Base-by-base conservation (phyloP, 176 grass and related monocot species). In the Aegilops umbellulata region DNA sequence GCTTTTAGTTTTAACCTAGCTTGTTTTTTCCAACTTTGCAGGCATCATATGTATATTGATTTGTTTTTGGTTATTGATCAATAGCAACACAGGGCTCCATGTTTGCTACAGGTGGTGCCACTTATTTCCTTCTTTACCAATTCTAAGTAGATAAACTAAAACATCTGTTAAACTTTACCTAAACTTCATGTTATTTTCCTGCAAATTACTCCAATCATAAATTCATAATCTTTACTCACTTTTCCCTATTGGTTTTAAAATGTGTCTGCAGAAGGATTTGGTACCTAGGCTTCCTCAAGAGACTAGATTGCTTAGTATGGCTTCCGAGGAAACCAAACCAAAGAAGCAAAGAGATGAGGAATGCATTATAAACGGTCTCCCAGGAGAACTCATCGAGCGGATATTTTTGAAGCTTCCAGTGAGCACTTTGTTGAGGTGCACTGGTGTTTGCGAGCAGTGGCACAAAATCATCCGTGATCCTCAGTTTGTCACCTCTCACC, bases 401-500 rank as follows among this genome's bases (percentile, higher is more conserved):
- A 74, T 89, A 74, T 49, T 84, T 71, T 25, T 80, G 0, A 65
- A 58, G 31, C 76, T 84, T 80, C 67, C 81, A 11, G 74, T 80
- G 76, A 80, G 58, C 67, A 73, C 82, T 80, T 49, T 84, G 31
- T 15, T 79, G 82, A 66, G 12, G 14, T 89, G 74, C 31, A 36
- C 1, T 57, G 65, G 24, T 57, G 87, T 89, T 14, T 84, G 81
- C 41, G 65, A 84, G 82, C 39, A 65, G 8, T 84, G 87, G 87
- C 17, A 57, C 13, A 49, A 16, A 20, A 11, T 84, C n/a, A 65
- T 89, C 24, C 74, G 76, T 7, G 82, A 80, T 22, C 66, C 87
- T 2, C 65, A 74, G 5, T 89, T 84, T 9, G 11, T 65, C 4
- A 4, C 27, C 24, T 31, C 3, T 1, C 80, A 88, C 27, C 74